Evolutionary conservation across 164 flowering plant species (phyloP), one percentile per base, ranked within the genome.

Genomic region (Hamamelis virginiana): DNA sequence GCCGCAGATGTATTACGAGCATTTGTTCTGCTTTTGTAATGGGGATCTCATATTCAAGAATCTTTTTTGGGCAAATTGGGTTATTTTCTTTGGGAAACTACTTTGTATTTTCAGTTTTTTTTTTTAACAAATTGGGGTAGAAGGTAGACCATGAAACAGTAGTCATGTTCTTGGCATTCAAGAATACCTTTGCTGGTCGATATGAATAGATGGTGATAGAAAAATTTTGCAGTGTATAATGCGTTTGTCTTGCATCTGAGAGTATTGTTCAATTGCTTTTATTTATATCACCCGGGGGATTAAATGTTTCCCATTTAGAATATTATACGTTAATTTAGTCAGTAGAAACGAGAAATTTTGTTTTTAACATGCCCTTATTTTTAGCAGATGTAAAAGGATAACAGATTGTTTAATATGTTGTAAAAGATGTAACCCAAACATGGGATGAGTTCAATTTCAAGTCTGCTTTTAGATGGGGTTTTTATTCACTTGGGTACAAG

Each of bases 161-260:
- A 66, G 26, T 60, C 52, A 51, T 59, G 50, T 47, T 53, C 60
- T 59, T 66, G 21, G 21, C 15, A 18, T 14, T 43, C 18, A 27
- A 25, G 16, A 26, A 33, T 66, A 13, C 9, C 43, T 14, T 16
- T 22, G 26, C 13, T 57, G n/a, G 10, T 43, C 46, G 8, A 38
- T 9, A 9, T 28, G 23, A n/a, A 28, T 64, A 41, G 57, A 23
- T 48, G 59, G 45, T n/a, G 16, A 21, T 16, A 13, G 26, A 51
- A 72, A 72, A 66, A 51, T 72, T n/a, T 72, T 66, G 70, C 45
- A 33, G 44, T 60, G 21, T 43, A 51, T 21, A n/a, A 58, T 68
- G 13, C 18, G n/a, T 48, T 69, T 0, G 4, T 8, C 43, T 67
- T 53, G 41, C 41, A 33, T 33, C 41, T 33, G 6, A 33, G 6